A percentile compares a stretch with the other conserved stretches of the same genome.
These are phyloP conservation scores for Phialophora expanda DNA, from an alignment of 2,329 filamentous ascomycete species.

Conservation along the genomic window DNA sequence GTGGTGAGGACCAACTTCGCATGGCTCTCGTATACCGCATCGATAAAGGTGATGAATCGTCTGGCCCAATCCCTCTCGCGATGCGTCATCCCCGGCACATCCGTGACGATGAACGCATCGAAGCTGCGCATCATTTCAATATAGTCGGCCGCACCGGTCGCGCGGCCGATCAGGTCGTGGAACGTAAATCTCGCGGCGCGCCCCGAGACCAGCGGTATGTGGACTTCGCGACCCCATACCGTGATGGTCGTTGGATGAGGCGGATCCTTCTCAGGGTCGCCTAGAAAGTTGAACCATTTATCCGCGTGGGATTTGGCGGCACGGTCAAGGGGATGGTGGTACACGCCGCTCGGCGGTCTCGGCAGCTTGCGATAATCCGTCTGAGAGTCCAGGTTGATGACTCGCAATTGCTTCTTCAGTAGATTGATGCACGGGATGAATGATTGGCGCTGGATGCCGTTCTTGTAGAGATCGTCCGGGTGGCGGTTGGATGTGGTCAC, in stretches of 20 bases:
- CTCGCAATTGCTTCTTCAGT: constrained; percentile 79
- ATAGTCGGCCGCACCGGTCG: constrained; percentile 93
- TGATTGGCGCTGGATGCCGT: constrained; percentile 92
- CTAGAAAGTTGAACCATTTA: constrained; percentile 94
- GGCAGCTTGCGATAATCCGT: constrained; percentile 98
- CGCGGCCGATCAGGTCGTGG: constrained; percentile 83
- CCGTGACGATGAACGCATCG: constrained; percentile 88
- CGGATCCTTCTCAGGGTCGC: constrained; percentile 75
- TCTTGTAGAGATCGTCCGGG: constrained; percentile 95
- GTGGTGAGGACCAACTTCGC: constrained; percentile 96
- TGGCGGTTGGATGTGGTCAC: constrained; percentile 98
- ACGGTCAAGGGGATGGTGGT: constrained; percentile 83
- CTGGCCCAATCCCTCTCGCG: constrained; percentile 84
- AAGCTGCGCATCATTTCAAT: constrained; percentile 89
- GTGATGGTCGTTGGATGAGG: constrained; percentile 78
- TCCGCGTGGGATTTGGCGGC: constrained; percentile 81
- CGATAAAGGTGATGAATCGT: constrained; percentile 96
- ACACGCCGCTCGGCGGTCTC: constrained; percentile 88
- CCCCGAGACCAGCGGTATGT: constrained; percentile 85
- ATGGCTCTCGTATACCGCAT: constrained; percentile 89
- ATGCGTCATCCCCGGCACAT: constrained; percentile 89
- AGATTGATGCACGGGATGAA: constrained; percentile 96
- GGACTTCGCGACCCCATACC: constrained; percentile 91
- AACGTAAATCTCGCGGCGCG: constrained; percentile 91
- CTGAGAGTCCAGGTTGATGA: constrained; percentile 91